Evolutionary conservation across 345 rosid genomes (phyloP).

Genomic region (Rubroshorea leprosula): DNA sequence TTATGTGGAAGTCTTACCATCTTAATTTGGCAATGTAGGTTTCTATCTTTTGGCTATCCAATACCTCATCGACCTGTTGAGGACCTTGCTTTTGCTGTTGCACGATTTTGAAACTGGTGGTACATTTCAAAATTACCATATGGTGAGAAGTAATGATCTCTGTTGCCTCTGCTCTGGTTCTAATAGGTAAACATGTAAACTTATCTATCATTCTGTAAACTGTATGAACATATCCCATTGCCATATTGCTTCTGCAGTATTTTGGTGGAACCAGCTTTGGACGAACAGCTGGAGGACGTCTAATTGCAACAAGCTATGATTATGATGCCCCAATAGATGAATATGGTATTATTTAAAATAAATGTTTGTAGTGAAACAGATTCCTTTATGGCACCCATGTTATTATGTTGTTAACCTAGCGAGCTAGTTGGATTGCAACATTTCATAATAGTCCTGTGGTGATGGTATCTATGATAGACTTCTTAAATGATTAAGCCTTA

Average conservation of each 20-base stretch:
- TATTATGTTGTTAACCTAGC: too few species aligned
- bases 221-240: neutral
- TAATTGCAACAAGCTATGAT: constrained; percentile 62
- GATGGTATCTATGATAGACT: too few species aligned
- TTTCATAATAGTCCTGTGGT: too few species aligned
- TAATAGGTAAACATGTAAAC: neutral
- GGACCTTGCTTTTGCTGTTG: constrained; percentile 65
- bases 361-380: too few species aligned
- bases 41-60: constrained; percentile 55
- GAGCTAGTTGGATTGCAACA: too few species aligned
- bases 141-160: constrained; percentile 30
- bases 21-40: constrained; percentile 30
- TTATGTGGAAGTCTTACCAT: neutral
- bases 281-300: constrained; percentile 61
- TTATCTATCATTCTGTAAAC: neutral
- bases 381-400: too few species aligned
- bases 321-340: constrained; percentile 73
- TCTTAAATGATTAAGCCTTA: too few species aligned
- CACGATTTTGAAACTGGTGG: constrained; percentile 59
- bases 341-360: too few species aligned
- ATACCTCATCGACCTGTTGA: constrained; percentile 60
- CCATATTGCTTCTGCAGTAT: constrained; percentile 36
- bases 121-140: constrained; percentile 61
- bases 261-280: constrained; percentile 74
- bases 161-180: neutral